phyloP scores from a whole-genome alignment of 305 asterid genomes.

The Fraxinus dipetala region DNA sequence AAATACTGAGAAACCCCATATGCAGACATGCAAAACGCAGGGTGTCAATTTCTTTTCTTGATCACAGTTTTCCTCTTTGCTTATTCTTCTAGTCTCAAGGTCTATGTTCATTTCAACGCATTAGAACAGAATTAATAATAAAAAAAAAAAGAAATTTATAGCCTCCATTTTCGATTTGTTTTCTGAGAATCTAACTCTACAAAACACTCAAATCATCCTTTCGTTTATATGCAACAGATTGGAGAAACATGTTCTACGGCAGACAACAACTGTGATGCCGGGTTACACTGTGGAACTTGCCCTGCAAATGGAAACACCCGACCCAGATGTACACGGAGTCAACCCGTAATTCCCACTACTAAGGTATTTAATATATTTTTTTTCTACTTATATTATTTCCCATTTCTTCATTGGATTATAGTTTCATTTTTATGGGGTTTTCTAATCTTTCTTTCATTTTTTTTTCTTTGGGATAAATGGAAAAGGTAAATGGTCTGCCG shows the following conservation, averaged over 20 bases:
- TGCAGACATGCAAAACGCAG: slow-evolving; percentile 35
- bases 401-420: background rate
- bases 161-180: background rate
- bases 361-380: slow-evolving; percentile 33
- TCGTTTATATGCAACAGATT: slow-evolving; percentile 32
- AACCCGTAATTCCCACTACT: slow-evolving; percentile 55
- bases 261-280: slow-evolving; percentile 51
- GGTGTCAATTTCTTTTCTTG: slow-evolving; percentile 25
- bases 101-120: background rate
- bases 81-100: slow-evolving; percentile 43
- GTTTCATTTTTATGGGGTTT: background rate
- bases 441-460: background rate
- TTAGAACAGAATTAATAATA: background rate
- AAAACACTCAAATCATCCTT: background rate
- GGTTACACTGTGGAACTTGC: slow-evolving; percentile 56
- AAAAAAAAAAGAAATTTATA: background rate
- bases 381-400: background rate
- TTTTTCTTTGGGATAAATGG: background rate
- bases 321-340: slow-evolving; percentile 58
- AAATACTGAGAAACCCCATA: background rate
- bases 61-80: slow-evolving; percentile 31
- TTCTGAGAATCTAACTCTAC: background rate
- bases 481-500: slow-evolving; percentile 68
- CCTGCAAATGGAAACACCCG: slow-evolving; percentile 60
- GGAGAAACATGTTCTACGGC: slow-evolving; percentile 73